Percentiles rank a stretch among this genome's conserved stretches.
Conservation (phyloP, 108 stramenopile genomes). For the Fragilaria radians region DNA sequence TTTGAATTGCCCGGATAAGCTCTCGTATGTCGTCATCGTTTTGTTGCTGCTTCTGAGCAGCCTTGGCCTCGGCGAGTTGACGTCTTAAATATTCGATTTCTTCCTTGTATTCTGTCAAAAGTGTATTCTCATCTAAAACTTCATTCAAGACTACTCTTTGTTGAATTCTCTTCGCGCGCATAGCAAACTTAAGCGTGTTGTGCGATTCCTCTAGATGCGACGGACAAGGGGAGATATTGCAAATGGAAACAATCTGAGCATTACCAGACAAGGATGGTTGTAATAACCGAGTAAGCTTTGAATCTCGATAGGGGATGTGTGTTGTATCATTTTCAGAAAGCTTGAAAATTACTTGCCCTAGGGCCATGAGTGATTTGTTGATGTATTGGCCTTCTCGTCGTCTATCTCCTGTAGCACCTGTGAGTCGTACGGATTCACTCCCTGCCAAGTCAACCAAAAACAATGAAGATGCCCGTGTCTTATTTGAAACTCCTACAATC, state of each 20-base stretch:
- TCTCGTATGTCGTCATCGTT: conserved; percentile 58
- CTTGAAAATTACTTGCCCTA: conserved; percentile 87
- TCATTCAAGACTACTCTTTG: conserved; percentile 78
- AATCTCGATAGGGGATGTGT: conserved; percentile 80
- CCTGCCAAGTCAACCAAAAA: conserved; percentile 83
- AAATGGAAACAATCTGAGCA: conserved; percentile 80
- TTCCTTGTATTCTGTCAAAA: conserved; percentile 68
- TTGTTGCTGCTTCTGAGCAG: conserved; percentile 29
- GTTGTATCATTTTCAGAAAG: conserved; percentile 40
- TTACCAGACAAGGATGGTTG: conserved; percentile 89
- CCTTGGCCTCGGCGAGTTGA: conserved; percentile 59
- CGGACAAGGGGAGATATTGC: conserved; percentile 67
- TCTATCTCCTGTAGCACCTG: conserved; percentile 73
- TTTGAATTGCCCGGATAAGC: conserved; percentile 62
- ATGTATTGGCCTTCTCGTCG: conserved; percentile 96
- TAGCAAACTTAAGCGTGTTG: conserved; percentile 91
- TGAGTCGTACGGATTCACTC: conserved; percentile 70
- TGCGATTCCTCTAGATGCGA: conserved; percentile 83
- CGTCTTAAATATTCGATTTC: conserved; percentile 80
- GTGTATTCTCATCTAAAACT: conserved; percentile 63
- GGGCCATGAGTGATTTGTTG: conserved; percentile 91
- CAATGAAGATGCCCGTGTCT: conserved; percentile 42
- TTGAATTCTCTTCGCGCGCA: conserved; percentile 83
- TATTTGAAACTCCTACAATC: conserved; percentile 16
- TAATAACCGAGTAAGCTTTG: conserved; percentile 89